Evolutionary conservation across 2,329 filamentous ascomycete species (phyloP).

Genomic region (Phyllosticta paracitricarpa): DNA sequence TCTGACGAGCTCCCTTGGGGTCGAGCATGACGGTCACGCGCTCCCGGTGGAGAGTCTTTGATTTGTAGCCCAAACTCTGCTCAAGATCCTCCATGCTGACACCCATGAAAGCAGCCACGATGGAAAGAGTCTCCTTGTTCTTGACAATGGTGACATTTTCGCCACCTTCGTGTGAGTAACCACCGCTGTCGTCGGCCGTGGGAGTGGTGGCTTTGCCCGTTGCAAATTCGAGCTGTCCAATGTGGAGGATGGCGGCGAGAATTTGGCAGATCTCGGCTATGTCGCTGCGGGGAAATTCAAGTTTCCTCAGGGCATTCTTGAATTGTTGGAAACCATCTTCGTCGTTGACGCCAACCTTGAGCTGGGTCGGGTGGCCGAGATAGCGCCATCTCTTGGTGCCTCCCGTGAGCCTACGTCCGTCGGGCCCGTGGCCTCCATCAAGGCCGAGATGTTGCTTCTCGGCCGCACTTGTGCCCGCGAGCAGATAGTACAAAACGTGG

Average conservation of each 20-base stretch:
- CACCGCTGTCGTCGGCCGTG: slow-evolving; percentile 81
- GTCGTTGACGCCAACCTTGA: slow-evolving; percentile 96
- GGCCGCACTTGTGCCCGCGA: slow-evolving; percentile 81
- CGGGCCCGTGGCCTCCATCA: slow-evolving; percentile 45
- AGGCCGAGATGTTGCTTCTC: slow-evolving; percentile 80
- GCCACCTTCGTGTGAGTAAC: slow-evolving; percentile 89
- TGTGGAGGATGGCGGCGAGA: slow-evolving; percentile 87
- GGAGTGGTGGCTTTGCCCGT: slow-evolving; percentile 69
- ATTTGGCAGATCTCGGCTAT: slow-evolving; percentile 97
- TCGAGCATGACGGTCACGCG: slow-evolving; percentile 98
- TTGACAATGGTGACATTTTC: slow-evolving; percentile 78
- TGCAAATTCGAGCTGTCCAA: slow-evolving; percentile 91
- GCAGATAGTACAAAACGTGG: slow-evolving; percentile 88
- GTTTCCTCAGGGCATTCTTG: slow-evolving; percentile 86
- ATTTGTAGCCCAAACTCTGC: slow-evolving; percentile 85
- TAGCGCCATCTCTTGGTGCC: slow-evolving; percentile 88
- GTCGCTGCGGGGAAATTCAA: slow-evolving; percentile 86
- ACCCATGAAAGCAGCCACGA: slow-evolving; percentile 89
- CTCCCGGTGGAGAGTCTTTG: slow-evolving; percentile 90
- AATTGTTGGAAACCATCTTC: slow-evolving; percentile 93
- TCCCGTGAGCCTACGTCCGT: slow-evolving; percentile 41
- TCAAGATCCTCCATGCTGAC: slow-evolving; percentile 74
- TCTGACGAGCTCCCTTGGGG: slow-evolving; percentile 75
- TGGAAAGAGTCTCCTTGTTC: slow-evolving; percentile 81
- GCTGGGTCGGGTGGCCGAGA: slow-evolving; percentile 87